These are phyloP conservation scores for Penicillium sp. DNA, from an alignment of 2,329 filamentous ascomycete genomes.

Conservation along the genomic window DNA sequence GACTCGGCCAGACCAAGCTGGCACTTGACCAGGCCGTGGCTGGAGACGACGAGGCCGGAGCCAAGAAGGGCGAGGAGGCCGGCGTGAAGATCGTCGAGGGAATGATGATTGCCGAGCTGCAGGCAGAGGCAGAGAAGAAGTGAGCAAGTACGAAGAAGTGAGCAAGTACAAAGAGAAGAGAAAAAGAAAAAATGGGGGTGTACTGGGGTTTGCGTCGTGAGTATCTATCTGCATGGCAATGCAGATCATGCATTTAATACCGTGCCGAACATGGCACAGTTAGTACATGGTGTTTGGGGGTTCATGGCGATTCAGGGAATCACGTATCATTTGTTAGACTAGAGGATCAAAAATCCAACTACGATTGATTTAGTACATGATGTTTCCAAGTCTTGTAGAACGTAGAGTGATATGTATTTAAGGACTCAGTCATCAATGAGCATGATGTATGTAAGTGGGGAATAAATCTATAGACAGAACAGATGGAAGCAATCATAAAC, in stretches of 20 bases:
- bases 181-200: background rate
- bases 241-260: background rate
- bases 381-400: background rate
- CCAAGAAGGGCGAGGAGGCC: slow-evolving; percentile 49
- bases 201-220: background rate
- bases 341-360: slow-evolving; percentile 1
- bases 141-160: slow-evolving; percentile 14
- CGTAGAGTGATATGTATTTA: background rate
- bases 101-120: slow-evolving; percentile 48
- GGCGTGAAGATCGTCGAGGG: slow-evolving; percentile 50
- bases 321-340: slow-evolving; percentile 1
- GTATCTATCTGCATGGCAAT: slow-evolving; percentile 12
- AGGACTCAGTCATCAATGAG: background rate
- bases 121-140: slow-evolving; percentile 6
- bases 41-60: slow-evolving; percentile 55
- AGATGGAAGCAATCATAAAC: background rate
- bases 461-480: slow-evolving; percentile 2
- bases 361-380: background rate
- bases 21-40: slow-evolving; percentile 76
- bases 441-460: slow-evolving; percentile 1
- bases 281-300: slow-evolving; percentile 4
- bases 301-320: slow-evolving; percentile 2
- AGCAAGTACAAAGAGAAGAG: background rate
- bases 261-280: slow-evolving; percentile 1
- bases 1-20: slow-evolving; percentile 87